These are phyloP conservation scores for Starmera pachycereana DNA, from an alignment of 805 yeast species.

Conservation along the genomic window DNA sequence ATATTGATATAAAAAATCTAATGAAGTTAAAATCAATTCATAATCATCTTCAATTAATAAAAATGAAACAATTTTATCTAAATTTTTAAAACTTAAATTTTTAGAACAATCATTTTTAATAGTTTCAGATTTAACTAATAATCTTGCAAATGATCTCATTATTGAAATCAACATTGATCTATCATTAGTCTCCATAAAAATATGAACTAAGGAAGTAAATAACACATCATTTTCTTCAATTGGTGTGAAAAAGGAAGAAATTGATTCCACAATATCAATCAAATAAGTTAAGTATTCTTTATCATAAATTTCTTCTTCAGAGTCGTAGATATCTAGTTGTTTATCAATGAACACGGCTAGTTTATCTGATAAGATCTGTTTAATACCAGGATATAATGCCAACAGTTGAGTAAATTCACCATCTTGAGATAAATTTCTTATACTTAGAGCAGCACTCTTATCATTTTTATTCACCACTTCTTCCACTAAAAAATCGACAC, in stretches of 20 bases:
- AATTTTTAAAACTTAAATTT: constrained; percentile 31
- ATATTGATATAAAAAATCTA: constrained; percentile 79
- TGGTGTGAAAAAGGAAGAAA: constrained; percentile 74
- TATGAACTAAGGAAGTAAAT: constrained; percentile 42
- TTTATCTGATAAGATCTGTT: constrained; percentile 31
- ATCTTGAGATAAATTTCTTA: constrained; percentile 80
- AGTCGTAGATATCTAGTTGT: constrained; percentile 17
- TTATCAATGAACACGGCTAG: constrained; percentile 24
- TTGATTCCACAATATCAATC: constrained; percentile 74
- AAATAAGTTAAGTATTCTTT: constrained; percentile 58
- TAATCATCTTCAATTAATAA: constrained; percentile 49
- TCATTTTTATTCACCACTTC: constrained; percentile 9
- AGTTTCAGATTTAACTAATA: constrained; percentile 49
- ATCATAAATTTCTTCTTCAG: constrained; percentile 18
- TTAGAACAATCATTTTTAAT: constrained; percentile 41
- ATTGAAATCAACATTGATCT: constrained; percentile 59
- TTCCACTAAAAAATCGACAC: constrained; percentile 13
- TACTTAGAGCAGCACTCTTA: constrained; percentile 31
- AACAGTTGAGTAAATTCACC: constrained; percentile 71
- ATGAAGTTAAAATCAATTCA: constrained; percentile 60
- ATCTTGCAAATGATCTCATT: constrained; percentile 68
- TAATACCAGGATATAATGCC: constrained; percentile 41
- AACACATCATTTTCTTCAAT: constrained; percentile 60
- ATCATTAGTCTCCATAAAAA: constrained; percentile 48
- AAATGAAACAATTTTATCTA: constrained; percentile 47